phyloP scores from a whole-genome alignment of 2,329 filamentous ascomycete genomes.

The Cladophialophora yegresii region DNA sequence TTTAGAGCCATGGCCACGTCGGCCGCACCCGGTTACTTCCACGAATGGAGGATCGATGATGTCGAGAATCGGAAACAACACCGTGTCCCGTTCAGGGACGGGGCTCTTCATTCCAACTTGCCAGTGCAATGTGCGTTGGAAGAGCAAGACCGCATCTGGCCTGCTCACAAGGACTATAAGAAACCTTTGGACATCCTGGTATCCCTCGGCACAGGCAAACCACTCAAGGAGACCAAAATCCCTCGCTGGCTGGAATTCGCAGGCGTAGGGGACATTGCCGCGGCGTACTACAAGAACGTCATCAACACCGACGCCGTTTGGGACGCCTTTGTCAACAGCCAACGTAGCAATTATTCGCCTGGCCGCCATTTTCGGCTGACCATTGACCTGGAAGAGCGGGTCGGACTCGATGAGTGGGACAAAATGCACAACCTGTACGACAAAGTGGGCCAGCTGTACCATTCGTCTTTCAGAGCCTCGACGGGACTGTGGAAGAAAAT shows the following conservation, averaged over 20 bases:
- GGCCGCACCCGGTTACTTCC: constrained; percentile 8
- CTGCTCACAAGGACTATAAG: constrained; percentile 6
- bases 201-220: constrained; percentile 6
- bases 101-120: constrained; percentile 6
- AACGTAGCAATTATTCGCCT: constrained; percentile 2
- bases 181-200: constrained; percentile 10
- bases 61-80: constrained; percentile 6
- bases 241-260: constrained; percentile 10
- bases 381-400: neutral
- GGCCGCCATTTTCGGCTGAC: constrained; percentile 3
- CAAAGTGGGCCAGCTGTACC: neutral
- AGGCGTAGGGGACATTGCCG: constrained; percentile 3
- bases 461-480: neutral
- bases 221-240: neutral
- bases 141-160: constrained; percentile 11
- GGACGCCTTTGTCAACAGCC: constrained; percentile 10
- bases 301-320: constrained; percentile 8
- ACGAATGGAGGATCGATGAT: constrained; percentile 11
- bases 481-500: constrained; percentile 2
- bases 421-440: constrained; percentile 1
- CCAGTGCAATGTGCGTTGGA: constrained; percentile 9
- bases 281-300: constrained; percentile 13
- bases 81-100: constrained; percentile 7
- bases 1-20: constrained; percentile 10
- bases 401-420: constrained; percentile 9